These are phyloP conservation scores for Fomitopsis palustris DNA, from an alignment of 1,284 basidiomycete species.

Conservation along the genomic window DNA sequence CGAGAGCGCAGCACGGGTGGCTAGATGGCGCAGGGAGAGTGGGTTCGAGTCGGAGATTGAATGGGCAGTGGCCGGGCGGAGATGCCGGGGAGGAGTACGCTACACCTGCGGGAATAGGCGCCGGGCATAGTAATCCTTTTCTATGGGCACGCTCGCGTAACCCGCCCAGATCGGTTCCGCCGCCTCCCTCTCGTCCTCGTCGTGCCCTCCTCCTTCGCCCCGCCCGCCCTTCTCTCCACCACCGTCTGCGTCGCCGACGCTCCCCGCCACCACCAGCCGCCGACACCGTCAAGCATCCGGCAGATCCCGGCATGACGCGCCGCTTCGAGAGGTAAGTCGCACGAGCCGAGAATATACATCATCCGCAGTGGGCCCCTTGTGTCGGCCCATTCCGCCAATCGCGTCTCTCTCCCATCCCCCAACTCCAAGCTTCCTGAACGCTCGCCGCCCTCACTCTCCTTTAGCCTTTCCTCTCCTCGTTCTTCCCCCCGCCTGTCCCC, in stretches of 20 bases:
- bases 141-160: not conserved
- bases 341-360: not conserved
- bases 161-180: slow-evolving; percentile 5
- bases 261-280: not conserved
- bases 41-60: not conserved
- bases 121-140: not conserved
- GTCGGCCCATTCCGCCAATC: slow-evolving; percentile 2
- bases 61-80: not conserved
- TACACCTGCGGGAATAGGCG: not conserved
- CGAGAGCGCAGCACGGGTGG: not conserved
- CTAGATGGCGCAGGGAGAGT: not conserved
- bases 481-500: not conserved
- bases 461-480: slow-evolving; percentile 2
- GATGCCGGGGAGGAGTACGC: not conserved
- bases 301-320: slow-evolving; percentile 9
- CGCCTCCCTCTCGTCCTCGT: not conserved
- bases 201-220: not conserved
- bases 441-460: slow-evolving; percentile 2
- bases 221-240: not conserved
- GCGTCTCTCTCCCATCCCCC: not conserved
- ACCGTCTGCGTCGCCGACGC: not conserved
- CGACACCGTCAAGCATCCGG: not conserved
- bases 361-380: slow-evolving; percentile 5
- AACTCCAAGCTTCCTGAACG: not conserved
- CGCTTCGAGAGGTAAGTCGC: slow-evolving; percentile 10